Conservation (phyloP, 1,139 yeast species). For the Sugiyamaella pinicola region DNA sequence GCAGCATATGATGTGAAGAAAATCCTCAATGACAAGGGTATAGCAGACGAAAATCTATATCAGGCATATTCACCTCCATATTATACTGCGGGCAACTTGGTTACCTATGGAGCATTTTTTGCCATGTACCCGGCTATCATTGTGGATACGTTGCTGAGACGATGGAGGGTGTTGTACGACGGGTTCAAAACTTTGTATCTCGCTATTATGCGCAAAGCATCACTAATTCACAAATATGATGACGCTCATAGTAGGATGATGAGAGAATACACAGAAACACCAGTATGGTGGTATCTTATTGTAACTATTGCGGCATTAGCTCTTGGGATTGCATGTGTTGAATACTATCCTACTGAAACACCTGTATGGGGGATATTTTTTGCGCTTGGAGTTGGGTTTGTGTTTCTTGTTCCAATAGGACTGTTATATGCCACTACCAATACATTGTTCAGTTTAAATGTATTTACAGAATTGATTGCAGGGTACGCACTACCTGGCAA, state of each 20-base stretch:
- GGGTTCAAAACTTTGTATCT: constrained; percentile 27
- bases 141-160: constrained; percentile 46
- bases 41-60: constrained; percentile 40
- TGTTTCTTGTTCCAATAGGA: constrained; percentile 56
- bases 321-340: constrained; percentile 52
- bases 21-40: constrained; percentile 44
- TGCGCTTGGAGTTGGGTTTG: constrained; percentile 55
- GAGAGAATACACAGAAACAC: constrained; percentile 60
- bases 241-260: constrained; percentile 63
- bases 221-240: constrained; percentile 33
- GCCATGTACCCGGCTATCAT: constrained; percentile 60
- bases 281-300: constrained; percentile 59
- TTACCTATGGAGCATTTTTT: constrained; percentile 59
- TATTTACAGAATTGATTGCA: constrained; percentile 59
- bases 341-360: constrained; percentile 49
- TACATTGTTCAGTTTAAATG: constrained; percentile 56
- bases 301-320: constrained; percentile 53
- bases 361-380: constrained; percentile 61
- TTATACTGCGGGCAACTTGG: constrained; percentile 59
- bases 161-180: constrained; percentile 31
- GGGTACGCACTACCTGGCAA: constrained; percentile 69
- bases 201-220: constrained; percentile 18
- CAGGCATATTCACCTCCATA: constrained; percentile 53
- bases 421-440: constrained; percentile 56
- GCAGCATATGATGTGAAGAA: constrained; percentile 46